Evolutionary conservation across 192 early-diverging fungal genomes (phyloP), one percentile per base, ranked within the genome.

Genomic region (Oehlia diaphana): DNA sequence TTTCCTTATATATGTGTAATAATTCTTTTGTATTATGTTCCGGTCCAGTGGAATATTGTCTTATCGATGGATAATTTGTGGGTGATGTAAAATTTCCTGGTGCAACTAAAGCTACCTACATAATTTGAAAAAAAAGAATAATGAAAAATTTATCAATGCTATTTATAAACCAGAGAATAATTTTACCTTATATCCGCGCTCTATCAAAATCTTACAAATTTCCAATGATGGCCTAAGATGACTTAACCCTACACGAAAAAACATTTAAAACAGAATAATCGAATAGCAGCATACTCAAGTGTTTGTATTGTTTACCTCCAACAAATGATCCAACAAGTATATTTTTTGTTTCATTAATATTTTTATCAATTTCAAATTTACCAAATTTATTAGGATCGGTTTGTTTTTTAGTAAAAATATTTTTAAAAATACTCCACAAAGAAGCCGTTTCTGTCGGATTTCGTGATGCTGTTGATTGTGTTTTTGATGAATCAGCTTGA

Each of bases 171-270:
- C 10, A 28, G 23, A 26, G 19, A 6, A 72, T 72, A 72, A 47
- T 5, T 53, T 74, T 61, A 62, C 72, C 5, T 74, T 74, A 61
- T 74, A 62, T 8, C 72, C 72, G 28, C 72, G 72, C 19, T 74
- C 21, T 10, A 74, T 53, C 39, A 72, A 72, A 28, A 72, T 72
- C 28, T 72, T 47, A 13, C 42, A 47, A 33, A 72, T 74, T 61
- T 74, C 72, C 33, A 74, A 61, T 19, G 58, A 31, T 53, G 72
- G 72, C 23, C 33, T 58, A 16, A 74, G 9, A 37, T 61, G 72
- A 62, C 28, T 74, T 21, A 19, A 62, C 19, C 53, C 72, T 74
- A 62, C 1, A 26, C n/a, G 23, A 47, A 47, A 65, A 65, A 12
- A 28, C 10, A 28, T 10, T 28, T 65, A 28, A 28, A 26, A 16